A percentile compares a stretch with the other conserved stretches of the same genome.
Evolutionary conservation across 495 filamentous ascomycete genomes (phyloP).

Genomic region (Podospora appendiculata): DNA sequence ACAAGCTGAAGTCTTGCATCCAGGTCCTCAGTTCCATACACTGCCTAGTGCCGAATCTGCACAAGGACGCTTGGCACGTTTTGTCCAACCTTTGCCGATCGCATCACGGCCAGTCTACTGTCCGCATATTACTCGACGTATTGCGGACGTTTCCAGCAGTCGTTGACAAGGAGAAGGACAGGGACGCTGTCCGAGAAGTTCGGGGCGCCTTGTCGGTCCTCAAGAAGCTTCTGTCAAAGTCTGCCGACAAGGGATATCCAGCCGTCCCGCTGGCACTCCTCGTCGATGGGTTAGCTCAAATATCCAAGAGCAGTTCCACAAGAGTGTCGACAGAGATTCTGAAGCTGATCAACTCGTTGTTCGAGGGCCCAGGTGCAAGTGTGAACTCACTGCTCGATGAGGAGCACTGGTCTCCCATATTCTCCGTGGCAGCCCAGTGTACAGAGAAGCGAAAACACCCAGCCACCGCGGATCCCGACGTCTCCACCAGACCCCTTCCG

Average conservation of each 20-base stretch:
- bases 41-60: slow-evolving; percentile 60
- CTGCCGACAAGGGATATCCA: slow-evolving; percentile 55
- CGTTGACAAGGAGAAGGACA: slow-evolving; percentile 47
- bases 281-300: slow-evolving; percentile 50
- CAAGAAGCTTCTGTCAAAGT: slow-evolving; percentile 53
- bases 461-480: slow-evolving; percentile 5
- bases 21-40: slow-evolving; percentile 78
- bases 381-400: slow-evolving; percentile 39
- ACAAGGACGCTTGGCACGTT: slow-evolving; percentile 66
- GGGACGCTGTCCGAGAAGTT: slow-evolving; percentile 41
- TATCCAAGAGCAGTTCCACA: slow-evolving; percentile 46
- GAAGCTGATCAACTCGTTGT: slow-evolving; percentile 42
- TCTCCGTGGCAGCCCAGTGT: slow-evolving; percentile 37
- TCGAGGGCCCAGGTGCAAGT: slow-evolving; percentile 31
- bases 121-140: slow-evolving; percentile 56
- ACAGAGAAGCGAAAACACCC: slow-evolving; percentile 27
- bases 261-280: slow-evolving; percentile 47
- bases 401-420: slow-evolving; percentile 46
- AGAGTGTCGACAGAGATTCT: slow-evolving; percentile 48
- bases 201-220: slow-evolving; percentile 64
- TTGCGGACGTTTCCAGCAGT: slow-evolving; percentile 44
- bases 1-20: slow-evolving; percentile 59
- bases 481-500: background rate
- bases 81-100: slow-evolving; percentile 73
- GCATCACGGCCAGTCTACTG: slow-evolving; percentile 64